Base-by-base conservation (phyloP, 306 rosid species). In the Sphenostylis stenocarpa region DNA sequence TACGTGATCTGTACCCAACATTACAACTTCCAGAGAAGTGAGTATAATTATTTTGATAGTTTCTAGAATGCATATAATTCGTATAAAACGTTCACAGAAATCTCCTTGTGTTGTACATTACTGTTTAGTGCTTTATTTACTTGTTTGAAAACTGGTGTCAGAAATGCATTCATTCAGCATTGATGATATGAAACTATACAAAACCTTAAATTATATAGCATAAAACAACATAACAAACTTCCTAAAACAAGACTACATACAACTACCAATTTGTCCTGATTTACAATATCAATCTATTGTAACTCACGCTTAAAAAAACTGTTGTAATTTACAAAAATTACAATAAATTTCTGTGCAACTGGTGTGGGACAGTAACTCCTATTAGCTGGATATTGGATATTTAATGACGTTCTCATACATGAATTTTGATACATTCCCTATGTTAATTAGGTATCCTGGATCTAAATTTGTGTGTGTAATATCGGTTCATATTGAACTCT, bases 1-100 rank as follows among this genome's bases (percentile, higher is more conserved):
- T 92, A 47, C 78, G 9, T 9, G 75, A 86, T 29, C 67, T 86
- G 14, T 90, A 84, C 80, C 96, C 96, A 16, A 16, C 81, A 55
- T 15, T 90, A 4, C 72, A 58, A 76, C 87, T 87, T 63, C 91
- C 94, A 23, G 72, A 90, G 3, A 88, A 82, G 97, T 90, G 70
- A 83, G 86, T 83, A 21, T 24, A 58, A 17, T 29, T 51, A 34
- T 65, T 44, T 73, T 23, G 21, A 41, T 66, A 14, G 24, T 21
- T 17, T 41, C 36, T 20, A 66, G 31, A 65, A 20, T 65, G 51
- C 51, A 20, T 20, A 20, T 9, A 5, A 5, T 65, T 65, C 12
- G 5, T 41, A 74, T 29, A 28, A 20, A 39, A 12, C 49, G 14
- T 65, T 34, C 13, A 0, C 16, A 1, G 31, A 19, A 19, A 19